phyloP scores from a whole-genome alignment of 2,329 filamentous ascomycete genomes.

The Trichoderma lentiforme region DNA sequence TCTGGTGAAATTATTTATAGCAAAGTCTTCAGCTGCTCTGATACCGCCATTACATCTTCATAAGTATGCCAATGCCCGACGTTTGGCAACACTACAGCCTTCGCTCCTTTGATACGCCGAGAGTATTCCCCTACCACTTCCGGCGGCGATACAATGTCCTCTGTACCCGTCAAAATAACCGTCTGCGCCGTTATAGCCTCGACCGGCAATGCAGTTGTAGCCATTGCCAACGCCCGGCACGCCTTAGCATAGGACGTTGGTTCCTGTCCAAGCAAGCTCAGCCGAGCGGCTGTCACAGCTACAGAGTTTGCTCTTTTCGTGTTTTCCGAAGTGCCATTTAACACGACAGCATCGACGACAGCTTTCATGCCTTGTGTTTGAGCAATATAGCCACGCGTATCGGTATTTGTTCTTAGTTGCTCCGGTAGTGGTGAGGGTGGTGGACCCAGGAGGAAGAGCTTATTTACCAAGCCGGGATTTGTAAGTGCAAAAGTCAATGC shows the following conservation, averaged over 20 bases:
- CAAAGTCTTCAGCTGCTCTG: too few relatives aligned
- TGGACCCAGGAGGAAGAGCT: not conserved
- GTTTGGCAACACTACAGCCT: too few relatives aligned
- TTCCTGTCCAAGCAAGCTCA: slow-evolving; percentile 2
- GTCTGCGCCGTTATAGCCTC: too few relatives aligned
- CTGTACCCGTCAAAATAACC: too few relatives aligned
- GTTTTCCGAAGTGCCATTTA: not conserved
- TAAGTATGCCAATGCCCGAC: too few relatives aligned
- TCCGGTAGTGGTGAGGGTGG: not conserved
- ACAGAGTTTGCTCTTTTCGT: not conserved
- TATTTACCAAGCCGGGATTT: not conserved
- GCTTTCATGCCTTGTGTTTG: not conserved
- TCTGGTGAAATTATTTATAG: too few relatives aligned
- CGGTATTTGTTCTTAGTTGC: not conserved
- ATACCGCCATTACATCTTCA: too few relatives aligned
- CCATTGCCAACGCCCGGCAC: not conserved
- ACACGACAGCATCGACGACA: not conserved
- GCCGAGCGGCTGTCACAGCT: not conserved
- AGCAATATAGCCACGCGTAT: not conserved
- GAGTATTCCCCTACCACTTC: too few relatives aligned
- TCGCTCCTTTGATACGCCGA: too few relatives aligned
- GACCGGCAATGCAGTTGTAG: not conserved
- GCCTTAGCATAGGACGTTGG: not conserved
- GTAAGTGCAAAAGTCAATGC: not conserved
- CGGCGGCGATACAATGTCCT: too few relatives aligned